A percentile compares a stretch with the other conserved stretches of the same genome.
These are phyloP conservation scores for Vaccinium darrowii DNA, from an alignment of 148 eudicot genomes.

Conservation along the genomic window DNA sequence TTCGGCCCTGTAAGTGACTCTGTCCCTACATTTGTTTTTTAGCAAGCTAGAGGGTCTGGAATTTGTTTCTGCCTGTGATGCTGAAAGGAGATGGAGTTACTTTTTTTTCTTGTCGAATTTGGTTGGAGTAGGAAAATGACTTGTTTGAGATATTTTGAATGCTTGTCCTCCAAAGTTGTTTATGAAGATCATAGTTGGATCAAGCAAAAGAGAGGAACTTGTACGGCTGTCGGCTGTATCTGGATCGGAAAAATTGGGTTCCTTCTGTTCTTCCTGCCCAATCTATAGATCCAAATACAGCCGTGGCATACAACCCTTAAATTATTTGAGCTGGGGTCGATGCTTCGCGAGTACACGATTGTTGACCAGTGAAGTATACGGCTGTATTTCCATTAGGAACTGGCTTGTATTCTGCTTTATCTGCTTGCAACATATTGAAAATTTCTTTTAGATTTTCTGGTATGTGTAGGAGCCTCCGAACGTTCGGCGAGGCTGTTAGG, in stretches of 20 bases:
- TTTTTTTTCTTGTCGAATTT: not conserved
- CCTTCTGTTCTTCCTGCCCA: not conserved
- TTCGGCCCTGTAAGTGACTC: not conserved
- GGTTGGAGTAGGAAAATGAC: not conserved
- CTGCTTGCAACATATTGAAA: too few relatives aligned
- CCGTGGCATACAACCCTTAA: not conserved
- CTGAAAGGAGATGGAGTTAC: not conserved
- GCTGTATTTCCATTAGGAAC: not conserved
- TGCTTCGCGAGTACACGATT: not conserved
- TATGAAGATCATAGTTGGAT: not conserved
- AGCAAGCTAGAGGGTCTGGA: not conserved
- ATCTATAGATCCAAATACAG: not conserved
- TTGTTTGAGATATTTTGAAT: not conserved
- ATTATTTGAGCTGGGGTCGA: not conserved
- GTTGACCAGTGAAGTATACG: not conserved
- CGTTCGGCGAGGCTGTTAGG: too few relatives aligned
- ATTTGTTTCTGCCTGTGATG: not conserved
- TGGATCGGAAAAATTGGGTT: not conserved
- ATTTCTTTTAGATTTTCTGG: too few relatives aligned
- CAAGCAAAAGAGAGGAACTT: not conserved
- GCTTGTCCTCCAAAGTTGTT: not conserved
- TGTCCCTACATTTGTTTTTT: not conserved
- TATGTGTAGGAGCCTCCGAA: too few relatives aligned
- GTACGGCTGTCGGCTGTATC: not conserved
- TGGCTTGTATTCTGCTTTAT: too few relatives aligned